Evolutionary conservation across 805 yeast species (phyloP).

Genomic region (Metschnikowia gelsemii): DNA sequence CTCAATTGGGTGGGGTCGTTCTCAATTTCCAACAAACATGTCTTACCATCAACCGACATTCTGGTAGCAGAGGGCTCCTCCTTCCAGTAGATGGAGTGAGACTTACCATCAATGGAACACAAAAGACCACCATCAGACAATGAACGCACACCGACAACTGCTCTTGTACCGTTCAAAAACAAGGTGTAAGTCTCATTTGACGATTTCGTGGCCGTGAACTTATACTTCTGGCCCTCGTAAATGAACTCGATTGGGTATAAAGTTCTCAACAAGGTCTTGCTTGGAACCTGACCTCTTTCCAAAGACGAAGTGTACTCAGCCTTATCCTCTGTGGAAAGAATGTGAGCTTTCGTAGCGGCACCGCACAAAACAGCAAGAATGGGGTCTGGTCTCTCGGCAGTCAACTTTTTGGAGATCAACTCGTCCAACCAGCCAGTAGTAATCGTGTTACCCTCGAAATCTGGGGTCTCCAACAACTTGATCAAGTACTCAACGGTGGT

Average conservation of each 20-base stretch:
- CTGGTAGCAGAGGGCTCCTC: slow-evolving; percentile 96
- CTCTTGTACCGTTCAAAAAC: slow-evolving; percentile 90
- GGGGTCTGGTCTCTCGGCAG: slow-evolving; percentile 96
- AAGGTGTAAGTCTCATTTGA: slow-evolving; percentile 81
- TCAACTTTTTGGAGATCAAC: slow-evolving; percentile 85
- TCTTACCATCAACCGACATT: slow-evolving; percentile 90
- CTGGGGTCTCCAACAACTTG: slow-evolving; percentile 93
- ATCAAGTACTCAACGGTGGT: slow-evolving; percentile 97
- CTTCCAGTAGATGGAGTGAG: slow-evolving; percentile 96
- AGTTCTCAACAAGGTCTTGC: slow-evolving; percentile 76
- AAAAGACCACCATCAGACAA: slow-evolving; percentile 94
- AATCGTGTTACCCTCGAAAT: slow-evolving; percentile 91
- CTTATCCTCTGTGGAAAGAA: slow-evolving; percentile 68
- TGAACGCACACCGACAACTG: slow-evolving; percentile 82
- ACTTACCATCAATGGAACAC: slow-evolving; percentile 83
- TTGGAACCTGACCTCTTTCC: slow-evolving; percentile 94
- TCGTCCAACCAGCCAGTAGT: slow-evolving; percentile 99
- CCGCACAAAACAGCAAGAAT: slow-evolving; percentile 92
- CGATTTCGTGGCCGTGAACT: slow-evolving; percentile 93
- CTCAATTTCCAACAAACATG: slow-evolving; percentile 90
- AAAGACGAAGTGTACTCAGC: slow-evolving; percentile 70
- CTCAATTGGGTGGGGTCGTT: slow-evolving; percentile 98
- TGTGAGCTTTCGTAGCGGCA: slow-evolving; percentile 93
- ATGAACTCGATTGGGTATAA: slow-evolving; percentile 92
- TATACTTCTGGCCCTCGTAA: slow-evolving; percentile 89